Conservation (phyloP, 441 rosid genomes). For the Populus hybrid region DNA sequence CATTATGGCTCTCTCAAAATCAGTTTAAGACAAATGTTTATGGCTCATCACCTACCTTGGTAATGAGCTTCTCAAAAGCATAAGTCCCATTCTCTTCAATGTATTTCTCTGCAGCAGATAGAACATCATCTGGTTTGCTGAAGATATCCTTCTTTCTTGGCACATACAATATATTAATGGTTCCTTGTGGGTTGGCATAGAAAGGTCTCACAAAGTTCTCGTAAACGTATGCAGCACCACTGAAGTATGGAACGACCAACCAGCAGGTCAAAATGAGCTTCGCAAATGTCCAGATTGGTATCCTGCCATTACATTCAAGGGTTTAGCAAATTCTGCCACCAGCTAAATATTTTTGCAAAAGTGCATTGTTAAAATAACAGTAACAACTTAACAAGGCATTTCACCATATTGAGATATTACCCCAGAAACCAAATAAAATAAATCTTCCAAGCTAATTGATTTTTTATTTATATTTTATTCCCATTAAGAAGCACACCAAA, state of each 20-base stretch:
- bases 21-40: not conserved
- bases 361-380: not conserved
- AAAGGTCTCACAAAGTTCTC: constrained; percentile 72
- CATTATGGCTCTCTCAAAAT: not conserved
- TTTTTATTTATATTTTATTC: not conserved
- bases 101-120: constrained; percentile 81
- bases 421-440: not conserved
- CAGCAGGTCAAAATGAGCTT: constrained; percentile 88
- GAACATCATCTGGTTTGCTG: constrained; percentile 63
- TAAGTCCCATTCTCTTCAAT: constrained; percentile 77
- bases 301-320: constrained; percentile 40
- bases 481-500: not conserved
- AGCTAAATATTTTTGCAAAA: not conserved
- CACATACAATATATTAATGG: constrained; percentile 75
- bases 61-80: constrained; percentile 37
- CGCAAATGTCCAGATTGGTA: constrained; percentile 72
- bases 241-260: constrained; percentile 91
- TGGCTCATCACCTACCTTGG: constrained; percentile 17
- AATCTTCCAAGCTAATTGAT: not conserved
- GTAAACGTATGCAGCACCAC: constrained; percentile 93
- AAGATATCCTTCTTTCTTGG: constrained; percentile 65
- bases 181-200: constrained; percentile 56
- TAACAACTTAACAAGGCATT: not conserved
- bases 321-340: not conserved
- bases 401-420: not conserved